phyloP scores from a whole-genome alignment of 257 asterid genomes.

The Asclepias syriaca region DNA sequence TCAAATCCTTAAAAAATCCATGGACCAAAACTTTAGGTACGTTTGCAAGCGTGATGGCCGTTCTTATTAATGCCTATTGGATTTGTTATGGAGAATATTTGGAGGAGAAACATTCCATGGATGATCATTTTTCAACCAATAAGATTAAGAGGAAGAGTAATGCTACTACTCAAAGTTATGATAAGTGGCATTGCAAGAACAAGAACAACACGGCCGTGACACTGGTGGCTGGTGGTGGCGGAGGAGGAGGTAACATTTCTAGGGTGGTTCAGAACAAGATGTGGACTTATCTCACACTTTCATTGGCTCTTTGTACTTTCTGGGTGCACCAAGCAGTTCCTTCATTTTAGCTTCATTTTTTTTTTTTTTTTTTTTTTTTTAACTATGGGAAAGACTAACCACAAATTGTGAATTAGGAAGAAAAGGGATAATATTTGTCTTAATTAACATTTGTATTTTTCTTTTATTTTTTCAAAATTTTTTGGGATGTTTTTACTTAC shows the following conservation, averaged over 20 bases:
- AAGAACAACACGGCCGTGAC: not conserved
- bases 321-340: slow-evolving; percentile 28
- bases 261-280: slow-evolving; percentile 16
- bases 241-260: slow-evolving; percentile 3
- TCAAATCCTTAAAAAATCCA: slow-evolving; percentile 12
- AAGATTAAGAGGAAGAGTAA: not conserved
- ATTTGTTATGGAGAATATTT: slow-evolving; percentile 19
- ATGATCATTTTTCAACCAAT: not conserved
- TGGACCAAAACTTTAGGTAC: slow-evolving; percentile 23
- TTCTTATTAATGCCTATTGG: slow-evolving; percentile 25
- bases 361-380: not conserved
- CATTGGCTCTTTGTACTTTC: slow-evolving; percentile 30
- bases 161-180: not conserved
- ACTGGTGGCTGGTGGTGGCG: not conserved
- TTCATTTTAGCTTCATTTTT: slow-evolving; percentile 8
- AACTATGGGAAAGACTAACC: slow-evolving; percentile 8
- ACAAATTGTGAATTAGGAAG: slow-evolving; percentile 13
- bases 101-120: slow-evolving; percentile 14
- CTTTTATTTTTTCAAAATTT: not conserved
- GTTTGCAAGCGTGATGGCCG: slow-evolving; percentile 22
- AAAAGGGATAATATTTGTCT: slow-evolving; percentile 14
- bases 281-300: slow-evolving; percentile 30
- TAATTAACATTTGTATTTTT: slow-evolving; percentile 14
- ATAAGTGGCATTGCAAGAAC: slow-evolving; percentile 14
- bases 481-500: not conserved